Conservation (phyloP, 2,329 filamentous ascomycete species). For the Penicillium sp. region DNA sequence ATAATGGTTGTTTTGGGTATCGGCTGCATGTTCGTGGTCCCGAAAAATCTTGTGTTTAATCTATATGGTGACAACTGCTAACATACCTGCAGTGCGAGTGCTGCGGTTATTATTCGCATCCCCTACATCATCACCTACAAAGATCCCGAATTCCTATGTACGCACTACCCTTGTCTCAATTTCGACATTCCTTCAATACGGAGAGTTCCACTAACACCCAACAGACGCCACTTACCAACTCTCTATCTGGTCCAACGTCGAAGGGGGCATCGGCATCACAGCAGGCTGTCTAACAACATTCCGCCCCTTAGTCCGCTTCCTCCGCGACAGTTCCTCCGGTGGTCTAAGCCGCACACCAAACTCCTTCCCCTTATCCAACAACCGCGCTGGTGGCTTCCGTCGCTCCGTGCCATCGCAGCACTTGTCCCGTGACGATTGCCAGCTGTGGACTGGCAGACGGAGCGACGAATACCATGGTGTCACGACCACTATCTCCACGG, state of each 20-base stretch:
- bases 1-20: slow-evolving; percentile 53
- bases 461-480: slow-evolving; percentile 21
- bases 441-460: slow-evolving; percentile 21
- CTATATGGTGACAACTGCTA: slow-evolving; percentile 15
- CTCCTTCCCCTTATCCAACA: slow-evolving; percentile 20
- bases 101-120: slow-evolving; percentile 27
- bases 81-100: slow-evolving; percentile 21
- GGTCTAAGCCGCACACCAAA: slow-evolving; percentile 13
- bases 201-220: slow-evolving; percentile 15
- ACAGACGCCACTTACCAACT: slow-evolving; percentile 45
- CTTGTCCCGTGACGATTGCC: slow-evolving; percentile 6
- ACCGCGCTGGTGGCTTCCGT: slow-evolving; percentile 8
- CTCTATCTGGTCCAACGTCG: slow-evolving; percentile 37
- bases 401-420: slow-evolving; percentile 11
- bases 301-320: slow-evolving; percentile 45
- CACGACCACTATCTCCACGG: slow-evolving; percentile 24
- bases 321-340: slow-evolving; percentile 23
- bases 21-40: slow-evolving; percentile 47
- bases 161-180: background rate
- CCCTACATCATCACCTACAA: slow-evolving; percentile 21
- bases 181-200: background rate
- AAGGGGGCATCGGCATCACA: slow-evolving; percentile 37
- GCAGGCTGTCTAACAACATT: slow-evolving; percentile 39
- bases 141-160: slow-evolving; percentile 26
- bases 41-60: slow-evolving; percentile 9